These are phyloP conservation scores for Colletotrichum tamarilloi DNA, from an alignment of 2,329 filamentous ascomycete genomes.

Conservation along the genomic window DNA sequence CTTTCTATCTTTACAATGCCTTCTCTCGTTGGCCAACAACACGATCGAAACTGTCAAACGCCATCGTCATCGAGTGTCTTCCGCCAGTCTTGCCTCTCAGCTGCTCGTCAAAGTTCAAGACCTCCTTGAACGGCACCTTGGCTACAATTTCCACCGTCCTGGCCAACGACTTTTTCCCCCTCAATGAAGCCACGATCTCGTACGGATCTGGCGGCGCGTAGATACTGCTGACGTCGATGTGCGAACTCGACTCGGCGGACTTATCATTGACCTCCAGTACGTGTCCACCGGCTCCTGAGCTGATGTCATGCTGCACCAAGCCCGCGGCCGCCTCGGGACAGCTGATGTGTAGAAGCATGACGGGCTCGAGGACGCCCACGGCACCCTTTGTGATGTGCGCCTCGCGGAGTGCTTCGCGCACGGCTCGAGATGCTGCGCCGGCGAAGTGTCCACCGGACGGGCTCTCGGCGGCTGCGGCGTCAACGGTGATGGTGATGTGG, in stretches of 20 bases:
- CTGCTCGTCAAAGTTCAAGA: constrained; percentile 94
- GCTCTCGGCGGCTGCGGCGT: constrained; percentile 63
- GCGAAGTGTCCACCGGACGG: constrained; percentile 77
- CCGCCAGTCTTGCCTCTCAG: constrained; percentile 90
- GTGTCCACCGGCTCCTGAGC: constrained; percentile 76
- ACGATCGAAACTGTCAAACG: constrained; percentile 66
- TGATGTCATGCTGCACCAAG: constrained; percentile 84
- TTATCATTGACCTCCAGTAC: constrained; percentile 76
- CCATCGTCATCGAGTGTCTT: constrained; percentile 71
- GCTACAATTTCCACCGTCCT: constrained; percentile 78
- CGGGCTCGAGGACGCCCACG: constrained; percentile 85
- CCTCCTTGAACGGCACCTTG: constrained; percentile 92
- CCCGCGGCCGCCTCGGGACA: constrained; percentile 87
- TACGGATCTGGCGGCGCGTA: constrained; percentile 92
- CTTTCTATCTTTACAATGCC: constrained; percentile 44
- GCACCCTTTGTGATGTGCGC: constrained; percentile 61
- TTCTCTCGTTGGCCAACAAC: constrained; percentile 67
- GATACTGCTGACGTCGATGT: constrained; percentile 78
- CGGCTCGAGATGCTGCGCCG: constrained; percentile 69
- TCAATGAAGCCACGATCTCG: constrained; percentile 68
- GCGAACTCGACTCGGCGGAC: constrained; percentile 50
- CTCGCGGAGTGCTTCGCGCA: constrained; percentile 75
- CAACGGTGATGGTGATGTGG: constrained; percentile 74
- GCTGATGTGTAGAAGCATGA: constrained; percentile 90
- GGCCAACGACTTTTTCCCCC: constrained; percentile 59